Conservation (phyloP, 73 alveolate genomes). For the Paramecium octaurelia region DNA sequence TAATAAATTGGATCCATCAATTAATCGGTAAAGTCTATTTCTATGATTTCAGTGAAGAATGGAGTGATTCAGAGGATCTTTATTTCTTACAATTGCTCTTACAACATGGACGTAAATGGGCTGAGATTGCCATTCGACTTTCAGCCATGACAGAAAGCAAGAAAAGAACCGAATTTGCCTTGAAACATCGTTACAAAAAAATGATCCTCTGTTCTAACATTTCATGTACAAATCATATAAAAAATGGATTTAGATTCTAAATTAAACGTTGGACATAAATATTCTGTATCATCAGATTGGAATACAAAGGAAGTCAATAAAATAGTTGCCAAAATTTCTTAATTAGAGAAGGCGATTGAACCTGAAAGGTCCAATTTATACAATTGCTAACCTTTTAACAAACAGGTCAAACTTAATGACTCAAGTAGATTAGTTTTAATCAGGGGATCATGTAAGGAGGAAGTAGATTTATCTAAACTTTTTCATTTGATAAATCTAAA, state of each 20-base stretch:
- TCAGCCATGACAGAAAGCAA: slow-evolving; percentile 5
- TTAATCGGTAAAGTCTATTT: slow-evolving; percentile 48
- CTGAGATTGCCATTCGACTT: neutral
- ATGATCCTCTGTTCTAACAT: neutral
- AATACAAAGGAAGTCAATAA: neutral
- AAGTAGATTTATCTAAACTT: neutral
- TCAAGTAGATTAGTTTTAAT: neutral
- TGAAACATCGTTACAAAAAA: slow-evolving; percentile 36
- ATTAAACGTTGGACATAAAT: neutral
- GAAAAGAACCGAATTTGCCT: slow-evolving; percentile 39
- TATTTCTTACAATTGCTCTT: slow-evolving; percentile 71
- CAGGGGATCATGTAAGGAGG: neutral
- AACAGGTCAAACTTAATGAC: neutral
- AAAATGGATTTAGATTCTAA: neutral
- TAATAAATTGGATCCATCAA: slow-evolving; percentile 83
- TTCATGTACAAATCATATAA: neutral
- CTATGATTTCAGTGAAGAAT: slow-evolving; percentile 66
- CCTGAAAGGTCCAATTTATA: neutral
- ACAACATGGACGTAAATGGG: slow-evolving; percentile 90
- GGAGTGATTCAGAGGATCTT: slow-evolving; percentile 86
- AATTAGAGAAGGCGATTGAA: neutral
- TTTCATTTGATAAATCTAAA: neutral
- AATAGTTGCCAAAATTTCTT: neutral
- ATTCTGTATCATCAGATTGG: neutral
- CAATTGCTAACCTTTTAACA: neutral